phyloP scores from a whole-genome alignment of 441 rosid species.

The Euphorbia schlechtendalii region DNA sequence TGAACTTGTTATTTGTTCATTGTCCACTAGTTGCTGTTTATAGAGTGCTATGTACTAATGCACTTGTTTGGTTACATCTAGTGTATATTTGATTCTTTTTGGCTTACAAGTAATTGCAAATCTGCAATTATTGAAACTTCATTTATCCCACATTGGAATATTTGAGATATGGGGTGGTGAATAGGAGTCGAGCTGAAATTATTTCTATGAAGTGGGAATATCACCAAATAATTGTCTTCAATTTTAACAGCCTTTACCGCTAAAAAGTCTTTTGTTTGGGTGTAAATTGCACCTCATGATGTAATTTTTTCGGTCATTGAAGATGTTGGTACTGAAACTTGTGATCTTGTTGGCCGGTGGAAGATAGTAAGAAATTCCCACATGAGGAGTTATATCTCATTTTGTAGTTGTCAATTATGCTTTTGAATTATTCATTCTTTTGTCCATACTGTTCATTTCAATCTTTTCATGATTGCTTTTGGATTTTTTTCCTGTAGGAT shows the following conservation, averaged over 20 bases:
- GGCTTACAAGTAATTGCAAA: background rate
- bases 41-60: background rate
- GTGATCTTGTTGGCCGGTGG: background rate
- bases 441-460: background rate
- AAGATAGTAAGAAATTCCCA: background rate
- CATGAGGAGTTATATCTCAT: background rate
- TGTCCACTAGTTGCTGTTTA: background rate
- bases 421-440: background rate
- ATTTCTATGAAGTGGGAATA: background rate
- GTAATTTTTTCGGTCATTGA: background rate
- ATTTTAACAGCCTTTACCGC: background rate
- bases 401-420: constrained; percentile 2
- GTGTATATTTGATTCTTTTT: background rate
- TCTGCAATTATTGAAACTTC: background rate
- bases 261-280: background rate
- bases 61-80: background rate
- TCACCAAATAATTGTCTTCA: background rate
- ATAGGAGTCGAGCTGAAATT: background rate
- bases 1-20: no score
- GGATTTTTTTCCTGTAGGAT: constrained; percentile 50
- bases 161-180: background rate
- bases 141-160: background rate
- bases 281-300: background rate
- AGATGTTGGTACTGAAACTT: background rate
- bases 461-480: constrained; percentile 14